Evolutionary conservation across 495 filamentous ascomycete genomes (phyloP).

Genomic region (Tetracladium setigerum): DNA sequence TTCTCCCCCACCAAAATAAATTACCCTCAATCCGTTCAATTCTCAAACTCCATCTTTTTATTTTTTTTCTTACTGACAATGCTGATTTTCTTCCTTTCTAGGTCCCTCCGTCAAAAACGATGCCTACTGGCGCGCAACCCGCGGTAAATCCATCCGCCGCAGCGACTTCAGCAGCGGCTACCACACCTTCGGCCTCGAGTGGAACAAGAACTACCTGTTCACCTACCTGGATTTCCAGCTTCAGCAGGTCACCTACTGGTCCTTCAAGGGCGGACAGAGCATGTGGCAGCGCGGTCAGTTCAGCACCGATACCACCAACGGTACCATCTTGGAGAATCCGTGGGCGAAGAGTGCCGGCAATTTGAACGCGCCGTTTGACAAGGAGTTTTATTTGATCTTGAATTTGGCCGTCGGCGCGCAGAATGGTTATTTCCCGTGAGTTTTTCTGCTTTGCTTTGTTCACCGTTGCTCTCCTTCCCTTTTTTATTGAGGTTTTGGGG

Average conservation of each 20-base stretch:
- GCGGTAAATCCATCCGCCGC: constrained; percentile 15
- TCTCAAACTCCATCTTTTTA: too few species aligned
- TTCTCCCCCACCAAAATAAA: not conserved
- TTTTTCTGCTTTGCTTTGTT: too few species aligned
- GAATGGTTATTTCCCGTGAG: constrained; percentile 52
- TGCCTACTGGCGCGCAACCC: constrained; percentile 18
- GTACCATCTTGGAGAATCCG: constrained; percentile 39
- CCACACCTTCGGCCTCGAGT: constrained; percentile 60
- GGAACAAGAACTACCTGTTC: constrained; percentile 62
- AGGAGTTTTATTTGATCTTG: constrained; percentile 59
- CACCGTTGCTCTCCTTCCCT: not conserved
- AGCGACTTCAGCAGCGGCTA: constrained; percentile 15
- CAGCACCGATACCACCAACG: constrained; percentile 43
- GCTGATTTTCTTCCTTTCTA: not conserved
- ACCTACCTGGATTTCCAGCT: constrained; percentile 57
- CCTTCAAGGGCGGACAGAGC: constrained; percentile 37
- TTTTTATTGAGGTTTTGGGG: not conserved
- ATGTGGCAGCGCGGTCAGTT: constrained; percentile 54
- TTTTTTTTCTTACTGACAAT: not conserved
- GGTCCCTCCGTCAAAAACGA: constrained; percentile 10
- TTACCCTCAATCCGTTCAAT: too few species aligned
- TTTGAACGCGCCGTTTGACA: constrained; percentile 54
- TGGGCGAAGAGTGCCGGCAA: constrained; percentile 10
- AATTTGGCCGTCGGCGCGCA: constrained; percentile 59
- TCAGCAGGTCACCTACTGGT: constrained; percentile 50